Evolutionary conservation across 192 early-diverging fungal species (phyloP).

Genomic region (Backusella morwellensis): DNA sequence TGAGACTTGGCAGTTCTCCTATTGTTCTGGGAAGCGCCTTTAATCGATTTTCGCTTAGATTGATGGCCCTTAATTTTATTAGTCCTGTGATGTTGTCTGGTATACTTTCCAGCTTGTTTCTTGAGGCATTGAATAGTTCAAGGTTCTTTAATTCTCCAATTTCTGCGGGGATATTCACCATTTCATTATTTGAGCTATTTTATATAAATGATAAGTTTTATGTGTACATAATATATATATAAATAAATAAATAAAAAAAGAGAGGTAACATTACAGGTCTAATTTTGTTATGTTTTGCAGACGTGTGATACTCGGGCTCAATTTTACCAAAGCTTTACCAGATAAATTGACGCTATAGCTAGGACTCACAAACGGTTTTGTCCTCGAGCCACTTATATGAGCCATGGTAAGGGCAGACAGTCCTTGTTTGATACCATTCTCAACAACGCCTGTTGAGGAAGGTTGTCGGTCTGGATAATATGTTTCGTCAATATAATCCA

Average conservation of each 20-base stretch:
- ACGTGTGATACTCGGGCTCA: constrained; percentile 71
- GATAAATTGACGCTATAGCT: constrained; percentile 51
- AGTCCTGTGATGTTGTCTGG: constrained; percentile 70
- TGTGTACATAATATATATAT: neutral
- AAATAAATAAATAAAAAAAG: neutral
- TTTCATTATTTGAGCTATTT: constrained; percentile 70
- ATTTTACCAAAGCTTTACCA: constrained; percentile 47
- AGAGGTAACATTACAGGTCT: constrained; percentile 60
- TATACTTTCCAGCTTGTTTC: constrained; percentile 59
- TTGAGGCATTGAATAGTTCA: constrained; percentile 55
- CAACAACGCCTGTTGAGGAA: neutral
- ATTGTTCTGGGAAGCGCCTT: constrained; percentile 59
- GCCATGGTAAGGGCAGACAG: constrained; percentile 13
- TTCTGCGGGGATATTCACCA: constrained; percentile 63
- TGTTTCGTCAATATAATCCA: constrained; percentile 35
- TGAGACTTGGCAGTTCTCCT: constrained; percentile 58
- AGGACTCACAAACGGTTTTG: neutral
- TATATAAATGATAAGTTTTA: constrained; percentile 1
- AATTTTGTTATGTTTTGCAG: constrained; percentile 59
- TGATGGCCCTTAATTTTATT: constrained; percentile 65
- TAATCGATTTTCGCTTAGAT: constrained; percentile 63
- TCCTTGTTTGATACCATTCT: constrained; percentile 11
- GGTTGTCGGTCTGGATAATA: constrained; percentile 22
- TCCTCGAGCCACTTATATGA: neutral
- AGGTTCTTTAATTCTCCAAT: constrained; percentile 74